Evolutionary conservation across 306 rosid genomes (phyloP), one percentile per base, ranked within the genome.

Genomic region (Inga laurina): DNA sequence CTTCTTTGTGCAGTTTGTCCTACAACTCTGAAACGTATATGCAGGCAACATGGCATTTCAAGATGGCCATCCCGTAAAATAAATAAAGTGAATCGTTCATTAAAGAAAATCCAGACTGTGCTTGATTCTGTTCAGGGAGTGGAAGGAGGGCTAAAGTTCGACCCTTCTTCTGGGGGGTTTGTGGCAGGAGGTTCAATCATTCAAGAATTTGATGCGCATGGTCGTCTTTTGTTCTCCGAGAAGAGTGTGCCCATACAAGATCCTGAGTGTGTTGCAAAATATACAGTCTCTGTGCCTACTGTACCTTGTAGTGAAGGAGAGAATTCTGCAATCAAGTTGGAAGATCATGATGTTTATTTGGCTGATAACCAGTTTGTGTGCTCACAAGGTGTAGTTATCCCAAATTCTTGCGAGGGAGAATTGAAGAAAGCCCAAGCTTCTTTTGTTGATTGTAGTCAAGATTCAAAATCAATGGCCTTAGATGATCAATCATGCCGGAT

Each of bases 61-160:
- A 97, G 97, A 86, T 97, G 99, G 99, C 99, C 99, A 59, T 97
- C 99, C 45, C 98, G 99, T 37, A 97, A 97, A 87, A 94, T 97
- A 82, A 92, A 92, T 67, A 97, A 97, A 90, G 99, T 94, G 37
- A 97, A 92, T 77, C 97, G 97, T 62, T 97, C 99, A 0, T 83
- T 97, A 77, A 88, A 76, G 84, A 94, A 94, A 88, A 94, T 97
- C 83, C 97, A 89, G 51, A 89, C 86, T 21, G 99, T 94, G 64
- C 92, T 97, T 62, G 97, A 97, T 78, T 97, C 99, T 82, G 99
- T 96, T 74, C 88, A 93, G 81, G 98, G 98, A 72, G 94, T 93
- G 54, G 94, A 93, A 82, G 97, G 98, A 56, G 93, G 93, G 62
- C 57, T 97, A 87, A 94, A 94, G 85, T 92, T 91, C 79, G 97